phyloP scores from a whole-genome alignment of 2,329 filamentous ascomycete genomes.

The Chaetothyriales sp. region DNA sequence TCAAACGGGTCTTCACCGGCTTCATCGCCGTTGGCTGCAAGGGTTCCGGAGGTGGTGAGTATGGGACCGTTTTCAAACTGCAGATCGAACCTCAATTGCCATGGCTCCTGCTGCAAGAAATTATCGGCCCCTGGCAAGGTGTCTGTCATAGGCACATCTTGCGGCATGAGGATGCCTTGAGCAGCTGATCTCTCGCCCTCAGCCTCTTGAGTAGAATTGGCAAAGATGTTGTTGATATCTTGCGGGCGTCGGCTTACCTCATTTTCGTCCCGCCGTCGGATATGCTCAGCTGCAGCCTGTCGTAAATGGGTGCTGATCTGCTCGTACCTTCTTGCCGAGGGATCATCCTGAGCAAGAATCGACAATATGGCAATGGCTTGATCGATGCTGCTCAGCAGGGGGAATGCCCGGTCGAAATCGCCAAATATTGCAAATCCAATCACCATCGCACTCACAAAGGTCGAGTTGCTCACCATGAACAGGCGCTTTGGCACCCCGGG shows the following conservation, averaged over 20 bases:
- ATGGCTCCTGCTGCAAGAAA: constrained; percentile 3
- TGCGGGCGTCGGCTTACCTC: constrained; percentile 26
- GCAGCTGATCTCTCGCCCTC: constrained; percentile 6
- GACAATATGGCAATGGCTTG: constrained; percentile 16
- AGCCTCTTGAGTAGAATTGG: constrained; percentile 16
- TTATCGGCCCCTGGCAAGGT: neutral
- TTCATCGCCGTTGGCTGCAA: constrained; percentile 12
- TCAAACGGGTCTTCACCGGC: constrained; percentile 2
- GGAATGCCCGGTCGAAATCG: constrained; percentile 17
- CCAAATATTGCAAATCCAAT: constrained; percentile 18
- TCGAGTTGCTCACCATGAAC: constrained; percentile 15
- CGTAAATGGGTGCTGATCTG: constrained; percentile 28
- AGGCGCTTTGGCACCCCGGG: constrained; percentile 14
- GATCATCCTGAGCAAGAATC: constrained; percentile 14
- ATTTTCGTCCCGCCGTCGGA: constrained; percentile 23
- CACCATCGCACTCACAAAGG: constrained; percentile 10
- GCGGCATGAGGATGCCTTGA: neutral
- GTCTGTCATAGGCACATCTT: neutral
- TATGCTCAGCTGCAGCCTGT: constrained; percentile 24
- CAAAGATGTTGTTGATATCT: constrained; percentile 30
- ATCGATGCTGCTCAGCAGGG: constrained; percentile 16
- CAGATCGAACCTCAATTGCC: constrained; percentile 15
- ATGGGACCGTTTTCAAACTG: constrained; percentile 13
- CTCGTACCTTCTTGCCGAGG: constrained; percentile 13
- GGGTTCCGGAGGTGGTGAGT: constrained; percentile 16